Base-by-base conservation (phyloP, 2,329 filamentous ascomycete species). In the Aspergillus proliferans region DNA sequence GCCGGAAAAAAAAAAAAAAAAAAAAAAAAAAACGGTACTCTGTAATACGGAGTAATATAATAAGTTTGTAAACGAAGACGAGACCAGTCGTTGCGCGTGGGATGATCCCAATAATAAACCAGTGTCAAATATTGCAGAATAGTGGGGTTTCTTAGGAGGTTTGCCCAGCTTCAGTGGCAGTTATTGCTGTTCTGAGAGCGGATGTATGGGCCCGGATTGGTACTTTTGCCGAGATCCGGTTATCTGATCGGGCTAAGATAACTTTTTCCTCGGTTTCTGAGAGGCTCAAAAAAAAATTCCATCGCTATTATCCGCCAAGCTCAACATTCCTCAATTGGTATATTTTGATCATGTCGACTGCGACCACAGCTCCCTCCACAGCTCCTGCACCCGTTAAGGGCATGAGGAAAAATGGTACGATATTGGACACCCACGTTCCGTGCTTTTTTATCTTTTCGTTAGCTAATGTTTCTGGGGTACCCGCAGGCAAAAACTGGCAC, bases 401-500 rank as follows among this genome's bases (percentile, higher is more conserved):
- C 55, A 85, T 93, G 80, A 86, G 88, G 61, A 86, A 86, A 70
- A 95, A 95, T 75, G 88, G 88, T 92, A 75, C 55, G 73, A 60
- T 36, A 43, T 43, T 48, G 41, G 39, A 47, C 45, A 50, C 47
- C 57, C 48, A 45, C 46, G 46, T 45, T 48, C 47, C 52, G 43
- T 48, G 46, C 12, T 51, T 33, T 24, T 24, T 39, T 40, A 18
- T 28, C 28, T 43, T 24, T 47, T 47, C 40, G 33, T 43, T 43
- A 39, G 48, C 57, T 60, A 55, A 57, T 49, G 36, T 49, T 43
- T 48, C 30, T 49, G 45, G 51, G 52, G 52, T 54, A 12, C 26
- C 47, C 47, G 40, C 65, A 95, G 93, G 93, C 67, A 96, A 97
- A 76, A 88, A 95, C 75, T 98, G 93, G 93, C 90, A 94, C 67